Evolutionary conservation across 148 eudicot species (phyloP).

Genomic region (Oxyria digyna): DNA sequence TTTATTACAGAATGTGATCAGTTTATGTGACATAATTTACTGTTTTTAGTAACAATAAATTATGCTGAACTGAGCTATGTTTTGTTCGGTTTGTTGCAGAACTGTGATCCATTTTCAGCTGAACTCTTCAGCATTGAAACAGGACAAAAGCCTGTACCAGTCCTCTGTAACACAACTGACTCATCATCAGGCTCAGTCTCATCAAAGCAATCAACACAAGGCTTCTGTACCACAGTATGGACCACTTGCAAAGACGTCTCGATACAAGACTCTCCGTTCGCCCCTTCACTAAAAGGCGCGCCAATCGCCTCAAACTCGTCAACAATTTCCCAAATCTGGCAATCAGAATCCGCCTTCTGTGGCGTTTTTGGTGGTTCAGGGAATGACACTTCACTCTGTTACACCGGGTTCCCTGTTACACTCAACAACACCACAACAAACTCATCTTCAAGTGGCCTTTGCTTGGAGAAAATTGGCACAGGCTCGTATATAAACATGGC

Average conservation of each 20-base stretch:
- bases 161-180: slow-evolving; percentile 64
- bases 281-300: slow-evolving; percentile 55
- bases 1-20: too few relatives aligned
- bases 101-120: slow-evolving; percentile 80
- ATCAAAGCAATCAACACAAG: slow-evolving; percentile 23
- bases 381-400: slow-evolving; percentile 38
- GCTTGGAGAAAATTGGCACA: slow-evolving; percentile 64
- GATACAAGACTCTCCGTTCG: slow-evolving; percentile 63
- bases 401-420: slow-evolving; percentile 42
- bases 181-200: slow-evolving; percentile 30
- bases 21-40: neutral
- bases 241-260: slow-evolving; percentile 39
- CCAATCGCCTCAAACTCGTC: slow-evolving; percentile 42
- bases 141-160: slow-evolving; percentile 42
- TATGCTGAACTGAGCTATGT: neutral
- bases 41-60: neutral
- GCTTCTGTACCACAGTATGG: slow-evolving; percentile 71
- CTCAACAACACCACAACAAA: slow-evolving; percentile 22
- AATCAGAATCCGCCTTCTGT: slow-evolving; percentile 64
- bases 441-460: slow-evolving; percentile 49
- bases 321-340: slow-evolving; percentile 63
- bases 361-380: slow-evolving; percentile 37
- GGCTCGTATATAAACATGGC: slow-evolving; percentile 72
- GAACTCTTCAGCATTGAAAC: slow-evolving; percentile 38
- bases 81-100: slow-evolving; percentile 26